Evolutionary conservation across 257 asterid species (phyloP), one percentile per base, ranked within the genome.

Genomic region (Cynanchum wilfordii): DNA sequence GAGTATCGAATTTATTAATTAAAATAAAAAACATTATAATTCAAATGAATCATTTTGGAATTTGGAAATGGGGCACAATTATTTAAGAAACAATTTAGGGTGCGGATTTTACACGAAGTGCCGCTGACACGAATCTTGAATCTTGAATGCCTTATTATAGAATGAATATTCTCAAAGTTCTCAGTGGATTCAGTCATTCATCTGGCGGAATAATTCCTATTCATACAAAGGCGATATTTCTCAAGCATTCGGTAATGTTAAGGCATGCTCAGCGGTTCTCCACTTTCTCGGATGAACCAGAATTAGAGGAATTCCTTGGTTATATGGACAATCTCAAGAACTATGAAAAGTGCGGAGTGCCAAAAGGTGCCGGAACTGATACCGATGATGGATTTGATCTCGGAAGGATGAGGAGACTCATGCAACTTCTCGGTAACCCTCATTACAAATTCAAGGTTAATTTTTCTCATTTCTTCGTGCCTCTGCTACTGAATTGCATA

Each of bases 321-420:
- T 92, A 82, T 82, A 75, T 92, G 84, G 86, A 90, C 62, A 87
- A 78, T 13, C 97, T 95, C 57, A 92, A 89, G 15, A 92, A 95
- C 80, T 89, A 87, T 80, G 98, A 94, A 80, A 91, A 91, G 59
- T 60, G 75, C 56, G 99, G 98, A 30, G 95, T 94, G 27, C 98
- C 99, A 0, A 87, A 73, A 76, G 97, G 87, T 15, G 95, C 97
- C 10, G 99, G 98, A 17, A 91, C 96, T 7, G 97, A 95, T 77
- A 83, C 97, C 29, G 82, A 55, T 13, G 90, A 86, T 27, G 99
- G 98, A 8, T 94, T 94, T 74, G 99, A 94, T 82, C 83, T 94
- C 13, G 96, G 92, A 72, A 80, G 98, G 86, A 91, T 94, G 99
- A 85, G 81, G 70, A 84, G 89, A 45, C 74, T 94, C 66, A 75